Evolutionary conservation across 176 grass and related monocot species (phyloP).

Genomic region (Paspalum vaginatum): DNA sequence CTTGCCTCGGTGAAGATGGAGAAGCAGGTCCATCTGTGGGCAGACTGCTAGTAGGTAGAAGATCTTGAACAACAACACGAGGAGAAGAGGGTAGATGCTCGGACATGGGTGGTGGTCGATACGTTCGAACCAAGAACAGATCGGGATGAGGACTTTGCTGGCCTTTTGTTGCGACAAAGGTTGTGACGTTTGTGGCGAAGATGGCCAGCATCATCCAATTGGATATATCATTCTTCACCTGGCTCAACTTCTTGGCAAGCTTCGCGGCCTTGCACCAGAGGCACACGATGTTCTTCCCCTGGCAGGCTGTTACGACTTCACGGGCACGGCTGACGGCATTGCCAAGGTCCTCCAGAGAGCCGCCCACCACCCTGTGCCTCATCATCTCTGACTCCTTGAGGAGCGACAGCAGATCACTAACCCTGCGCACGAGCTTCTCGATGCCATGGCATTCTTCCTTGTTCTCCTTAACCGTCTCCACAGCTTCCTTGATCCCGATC

Average conservation of each 20-base stretch:
- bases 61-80: not conserved
- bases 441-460: not conserved
- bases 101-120: not conserved
- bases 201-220: not conserved
- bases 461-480: not conserved
- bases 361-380: not conserved
- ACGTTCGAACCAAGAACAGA: not conserved
- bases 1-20: not conserved
- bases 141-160: not conserved
- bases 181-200: not conserved
- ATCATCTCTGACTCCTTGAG: not conserved
- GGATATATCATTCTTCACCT: not conserved
- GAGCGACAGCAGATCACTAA: not conserved
- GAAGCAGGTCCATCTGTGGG: not conserved
- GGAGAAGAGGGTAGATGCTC: not conserved
- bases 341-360: not conserved
- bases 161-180: not conserved
- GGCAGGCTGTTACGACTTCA: not conserved
- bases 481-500: not conserved
- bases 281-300: not conserved
- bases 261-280: not conserved
- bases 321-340: not conserved
- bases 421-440: not conserved
- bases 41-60: not conserved
- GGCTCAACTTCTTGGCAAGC: not conserved